phyloP scores from a whole-genome alignment of 495 filamentous ascomycete species.

The Sordaria brevicollis region DNA sequence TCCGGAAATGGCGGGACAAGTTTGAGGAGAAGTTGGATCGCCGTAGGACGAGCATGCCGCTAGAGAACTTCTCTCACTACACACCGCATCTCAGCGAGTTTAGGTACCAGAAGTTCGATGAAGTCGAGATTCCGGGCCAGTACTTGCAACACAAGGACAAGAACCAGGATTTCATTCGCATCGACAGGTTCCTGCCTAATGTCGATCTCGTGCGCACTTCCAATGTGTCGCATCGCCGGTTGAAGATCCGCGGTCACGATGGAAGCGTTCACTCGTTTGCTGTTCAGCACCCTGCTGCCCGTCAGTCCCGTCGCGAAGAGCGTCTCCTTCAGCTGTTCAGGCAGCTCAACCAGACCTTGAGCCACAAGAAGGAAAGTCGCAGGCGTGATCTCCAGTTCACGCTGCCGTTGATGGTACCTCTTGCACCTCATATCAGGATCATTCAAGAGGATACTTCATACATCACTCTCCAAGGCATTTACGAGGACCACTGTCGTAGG shows the following conservation, averaged over 20 bases:
- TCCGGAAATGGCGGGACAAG: conserved; percentile 91
- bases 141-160: conserved; percentile 96
- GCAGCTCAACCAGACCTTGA: conserved; percentile 84
- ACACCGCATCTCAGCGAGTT: conserved; percentile 92
- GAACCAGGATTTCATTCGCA: conserved; percentile 94
- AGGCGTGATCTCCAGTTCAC: conserved; percentile 92
- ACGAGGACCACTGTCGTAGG: conserved; percentile 86
- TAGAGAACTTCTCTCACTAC: conserved; percentile 55
- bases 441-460: conserved; percentile 93
- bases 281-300: conserved; percentile 86
- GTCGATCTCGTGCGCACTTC: conserved; percentile 85
- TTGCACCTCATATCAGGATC: conserved; percentile 86
- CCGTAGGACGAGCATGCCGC: conserved; percentile 51
- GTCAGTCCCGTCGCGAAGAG: conserved; percentile 88
- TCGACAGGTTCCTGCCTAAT: conserved; percentile 90
- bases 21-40: conserved; percentile 97
- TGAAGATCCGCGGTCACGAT: conserved; percentile 97
- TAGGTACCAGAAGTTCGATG: conserved; percentile 93
- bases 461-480: conserved; percentile 86
- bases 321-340: conserved; percentile 94
- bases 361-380: conserved; percentile 87
- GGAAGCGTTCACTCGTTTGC: conserved; percentile 91
- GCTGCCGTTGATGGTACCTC: conserved; percentile 84
- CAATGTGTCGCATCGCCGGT: conserved; percentile 77
- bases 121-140: conserved; percentile 95